Evolutionary conservation across 2,329 filamentous ascomycete genomes (phyloP).

Genomic region (Claviceps purpurea): DNA sequence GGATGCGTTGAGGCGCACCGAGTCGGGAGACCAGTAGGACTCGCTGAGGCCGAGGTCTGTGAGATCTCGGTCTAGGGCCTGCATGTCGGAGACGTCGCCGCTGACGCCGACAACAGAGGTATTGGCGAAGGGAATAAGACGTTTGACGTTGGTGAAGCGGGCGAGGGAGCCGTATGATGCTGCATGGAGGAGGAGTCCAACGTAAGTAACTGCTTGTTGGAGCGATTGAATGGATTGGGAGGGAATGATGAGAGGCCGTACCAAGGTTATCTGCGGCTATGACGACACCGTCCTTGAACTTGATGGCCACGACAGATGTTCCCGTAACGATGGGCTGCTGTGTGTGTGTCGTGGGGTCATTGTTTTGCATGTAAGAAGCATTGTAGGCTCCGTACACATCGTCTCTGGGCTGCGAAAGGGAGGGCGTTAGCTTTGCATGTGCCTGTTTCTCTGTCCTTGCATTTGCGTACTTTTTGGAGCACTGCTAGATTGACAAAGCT

Average conservation of each 20-base stretch:
- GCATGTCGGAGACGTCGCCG: constrained; percentile 98
- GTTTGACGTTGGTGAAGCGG: constrained; percentile 93
- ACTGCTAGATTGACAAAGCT: not conserved
- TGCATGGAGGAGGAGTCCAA: constrained; percentile 20
- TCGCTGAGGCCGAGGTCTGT: constrained; percentile 77
- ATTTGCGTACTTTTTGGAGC: constrained; percentile 3
- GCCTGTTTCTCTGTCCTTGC: constrained; percentile 1
- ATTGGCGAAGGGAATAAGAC: constrained; percentile 77
- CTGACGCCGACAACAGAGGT: constrained; percentile 83
- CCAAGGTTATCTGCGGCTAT: constrained; percentile 95
- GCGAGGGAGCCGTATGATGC: constrained; percentile 96
- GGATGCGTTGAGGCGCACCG: constrained; percentile 59
- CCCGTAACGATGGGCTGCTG: constrained; percentile 90
- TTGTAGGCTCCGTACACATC: constrained; percentile 95
- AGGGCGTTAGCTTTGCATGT: not conserved
- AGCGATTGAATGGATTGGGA: not conserved
- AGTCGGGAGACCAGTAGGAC: constrained; percentile 50
- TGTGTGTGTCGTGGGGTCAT: constrained; percentile 68
- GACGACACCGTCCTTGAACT: constrained; percentile 92
- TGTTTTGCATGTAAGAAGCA: constrained; percentile 62
- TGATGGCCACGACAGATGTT: constrained; percentile 87
- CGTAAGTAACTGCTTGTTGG: not conserved
- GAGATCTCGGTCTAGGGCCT: constrained; percentile 89
- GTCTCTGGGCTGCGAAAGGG: constrained; percentile 63
- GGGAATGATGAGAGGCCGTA: constrained; percentile 23